Evolutionary conservation across 225 moss, liverwort and hornwort species (phyloP).

Genomic region (Marchantia paleacea): DNA sequence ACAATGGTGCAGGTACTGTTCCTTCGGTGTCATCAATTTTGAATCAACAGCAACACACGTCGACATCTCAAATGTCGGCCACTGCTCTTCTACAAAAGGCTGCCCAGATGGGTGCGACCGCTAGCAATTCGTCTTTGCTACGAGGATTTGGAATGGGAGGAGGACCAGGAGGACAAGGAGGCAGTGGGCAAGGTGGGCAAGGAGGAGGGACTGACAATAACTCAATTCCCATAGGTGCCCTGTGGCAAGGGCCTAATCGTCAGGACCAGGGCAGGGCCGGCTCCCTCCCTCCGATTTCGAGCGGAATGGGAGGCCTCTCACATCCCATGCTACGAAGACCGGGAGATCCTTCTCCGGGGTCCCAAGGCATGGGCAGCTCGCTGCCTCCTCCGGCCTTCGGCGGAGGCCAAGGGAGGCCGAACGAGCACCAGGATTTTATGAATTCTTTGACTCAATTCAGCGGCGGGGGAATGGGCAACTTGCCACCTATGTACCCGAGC

Average conservation of each 20-base stretch:
- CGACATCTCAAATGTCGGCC: slow-evolving; percentile 94
- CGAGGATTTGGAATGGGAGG: slow-evolving; percentile 93
- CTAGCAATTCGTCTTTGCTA: slow-evolving; percentile 82
- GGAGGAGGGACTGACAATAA: slow-evolving; percentile 48
- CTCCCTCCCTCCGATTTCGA: slow-evolving; percentile 84
- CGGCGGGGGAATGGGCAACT: slow-evolving; percentile 45
- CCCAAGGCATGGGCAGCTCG: slow-evolving; percentile 74
- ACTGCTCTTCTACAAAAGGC: slow-evolving; percentile 99
- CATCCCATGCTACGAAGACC: slow-evolving; percentile 72
- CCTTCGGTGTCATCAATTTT: slow-evolving; percentile 70
- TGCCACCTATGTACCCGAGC: slow-evolving; percentile 79
- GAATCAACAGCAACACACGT: slow-evolving; percentile 69
- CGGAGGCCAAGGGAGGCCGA: slow-evolving; percentile 62
- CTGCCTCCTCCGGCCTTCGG: slow-evolving; percentile 71
- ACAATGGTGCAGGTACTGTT: slow-evolving; percentile 52
- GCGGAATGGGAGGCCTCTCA: slow-evolving; percentile 51
- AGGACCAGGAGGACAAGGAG: slow-evolving; percentile 48
- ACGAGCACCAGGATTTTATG: slow-evolving; percentile 71
- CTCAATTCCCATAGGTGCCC: slow-evolving; percentile 66
- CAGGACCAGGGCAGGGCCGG: slow-evolving; percentile 95
- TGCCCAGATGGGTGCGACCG: slow-evolving; percentile 95
- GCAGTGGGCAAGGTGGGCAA: slow-evolving; percentile 30
- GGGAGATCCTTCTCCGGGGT: slow-evolving; percentile 77
- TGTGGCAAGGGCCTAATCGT: slow-evolving; percentile 87
- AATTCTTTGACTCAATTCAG: slow-evolving; percentile 66